phyloP scores from a whole-genome alignment of 2,329 filamentous ascomycete genomes.

The Thelonectria rubi region DNA sequence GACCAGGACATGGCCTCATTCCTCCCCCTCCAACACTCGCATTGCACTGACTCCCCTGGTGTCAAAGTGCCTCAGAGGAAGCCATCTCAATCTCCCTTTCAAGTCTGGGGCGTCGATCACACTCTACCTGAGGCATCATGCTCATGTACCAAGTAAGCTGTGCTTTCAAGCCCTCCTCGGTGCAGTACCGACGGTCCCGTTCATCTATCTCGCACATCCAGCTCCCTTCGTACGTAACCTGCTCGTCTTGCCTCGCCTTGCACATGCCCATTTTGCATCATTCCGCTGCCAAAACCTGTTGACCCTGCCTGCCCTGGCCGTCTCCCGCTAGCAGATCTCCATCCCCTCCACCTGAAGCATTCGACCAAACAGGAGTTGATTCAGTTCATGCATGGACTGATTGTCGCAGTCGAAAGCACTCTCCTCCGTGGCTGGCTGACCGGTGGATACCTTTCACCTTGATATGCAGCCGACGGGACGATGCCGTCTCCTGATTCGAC shows the following conservation, averaged over 20 bases:
- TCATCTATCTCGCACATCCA: slow-evolving; percentile 16
- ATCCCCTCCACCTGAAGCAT: slow-evolving; percentile 26
- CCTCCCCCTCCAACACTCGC: slow-evolving; percentile 9
- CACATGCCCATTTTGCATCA: slow-evolving; percentile 1
- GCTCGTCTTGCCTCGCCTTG: not conserved
- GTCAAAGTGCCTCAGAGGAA: slow-evolving; percentile 33
- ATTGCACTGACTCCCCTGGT: slow-evolving; percentile 38
- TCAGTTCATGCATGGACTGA: slow-evolving; percentile 43
- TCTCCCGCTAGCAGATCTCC: slow-evolving; percentile 22
- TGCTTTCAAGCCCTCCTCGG: not conserved
- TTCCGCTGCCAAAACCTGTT: not conserved
- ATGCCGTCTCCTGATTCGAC: slow-evolving; percentile 32
- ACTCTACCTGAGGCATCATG: slow-evolving; percentile 41
- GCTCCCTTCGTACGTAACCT: not conserved
- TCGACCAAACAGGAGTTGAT: slow-evolving; percentile 30
- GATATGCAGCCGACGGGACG: slow-evolving; percentile 25
- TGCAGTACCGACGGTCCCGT: not conserved
- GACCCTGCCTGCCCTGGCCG: not conserved
- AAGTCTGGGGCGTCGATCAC: slow-evolving; percentile 43
- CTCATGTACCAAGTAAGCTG: slow-evolving; percentile 7
- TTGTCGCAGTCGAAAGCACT: slow-evolving; percentile 31
- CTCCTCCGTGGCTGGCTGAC: slow-evolving; percentile 36
- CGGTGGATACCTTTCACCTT: slow-evolving; percentile 31
- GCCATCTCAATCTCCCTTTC: slow-evolving; percentile 32
- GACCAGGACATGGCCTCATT: slow-evolving; percentile 22